These are phyloP conservation scores for Hymenoscyphus fructigenus DNA, from an alignment of 2,329 filamentous ascomycete species.

Conservation along the genomic window DNA sequence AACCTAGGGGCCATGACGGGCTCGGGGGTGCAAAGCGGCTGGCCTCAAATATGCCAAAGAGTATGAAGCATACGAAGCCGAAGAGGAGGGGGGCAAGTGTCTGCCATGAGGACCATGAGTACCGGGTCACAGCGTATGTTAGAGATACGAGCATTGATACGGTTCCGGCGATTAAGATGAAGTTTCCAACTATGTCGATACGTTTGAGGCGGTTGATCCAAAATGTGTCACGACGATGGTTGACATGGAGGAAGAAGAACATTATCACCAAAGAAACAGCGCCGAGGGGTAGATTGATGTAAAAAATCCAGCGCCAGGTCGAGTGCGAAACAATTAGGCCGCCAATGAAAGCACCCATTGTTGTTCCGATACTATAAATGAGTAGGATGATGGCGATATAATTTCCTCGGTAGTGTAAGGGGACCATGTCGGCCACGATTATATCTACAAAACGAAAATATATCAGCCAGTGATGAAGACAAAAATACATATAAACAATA, in stretches of 20 bases:
- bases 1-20: no score
- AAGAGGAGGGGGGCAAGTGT: slow-evolving; percentile 38
- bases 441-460: slow-evolving; percentile 7
- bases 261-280: slow-evolving; percentile 11
- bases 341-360: slow-evolving; percentile 1
- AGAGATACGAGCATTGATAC: slow-evolving; percentile 43
- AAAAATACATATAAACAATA: no score
- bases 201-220: slow-evolving; percentile 16
- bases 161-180: slow-evolving; percentile 42
- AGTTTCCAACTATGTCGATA: slow-evolving; percentile 47
- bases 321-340: slow-evolving; percentile 31
- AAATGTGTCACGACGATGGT: slow-evolving; percentile 11
- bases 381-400: background rate
- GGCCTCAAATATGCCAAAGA: no score
- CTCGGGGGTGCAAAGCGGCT: no score
- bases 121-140: slow-evolving; percentile 5
- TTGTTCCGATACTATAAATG: background rate
- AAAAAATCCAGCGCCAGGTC: slow-evolving; percentile 45
- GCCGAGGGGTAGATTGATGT: slow-evolving; percentile 46
- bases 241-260: slow-evolving; percentile 11
- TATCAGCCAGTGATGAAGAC: no score
- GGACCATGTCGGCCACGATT: slow-evolving; percentile 5
- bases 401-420: background rate
- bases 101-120: slow-evolving; percentile 13
- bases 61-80: no score